These are phyloP conservation scores for Neonothopanus nambi DNA, from an alignment of 1,284 basidiomycete species.

Conservation along the genomic window DNA sequence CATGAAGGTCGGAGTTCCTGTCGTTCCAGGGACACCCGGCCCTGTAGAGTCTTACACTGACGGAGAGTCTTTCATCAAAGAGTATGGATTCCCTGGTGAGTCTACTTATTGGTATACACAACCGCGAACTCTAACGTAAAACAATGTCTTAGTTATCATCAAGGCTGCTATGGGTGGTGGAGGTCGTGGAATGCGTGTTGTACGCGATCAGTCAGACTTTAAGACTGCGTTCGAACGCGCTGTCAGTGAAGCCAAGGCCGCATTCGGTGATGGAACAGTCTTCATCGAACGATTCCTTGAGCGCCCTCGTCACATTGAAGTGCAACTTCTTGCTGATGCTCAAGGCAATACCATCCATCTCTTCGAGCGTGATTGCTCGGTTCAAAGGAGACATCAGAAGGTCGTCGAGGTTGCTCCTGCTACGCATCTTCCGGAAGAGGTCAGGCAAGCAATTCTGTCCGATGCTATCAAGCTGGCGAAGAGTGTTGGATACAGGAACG, in stretches of 20 bases:
- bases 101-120: slow-evolving; percentile 9
- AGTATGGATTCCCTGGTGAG: slow-evolving; percentile 92
- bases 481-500: slow-evolving; percentile 93
- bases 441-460: slow-evolving; percentile 83
- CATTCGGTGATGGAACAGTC: slow-evolving; percentile 97
- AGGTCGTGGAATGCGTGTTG: slow-evolving; percentile 98
- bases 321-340: slow-evolving; percentile 91
- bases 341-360: slow-evolving; percentile 94
- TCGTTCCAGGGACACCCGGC: slow-evolving; percentile 97
- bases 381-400: slow-evolving; percentile 97
- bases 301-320: slow-evolving; percentile 95
- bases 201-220: slow-evolving; percentile 91
- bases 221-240: slow-evolving; percentile 91
- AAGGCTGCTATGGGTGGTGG: slow-evolving; percentile 99
- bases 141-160: slow-evolving; percentile 72
- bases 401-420: slow-evolving; percentile 99
- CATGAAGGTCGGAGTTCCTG: slow-evolving; percentile 88
- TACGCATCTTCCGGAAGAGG: slow-evolving; percentile 88
- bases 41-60: slow-evolving; percentile 85
- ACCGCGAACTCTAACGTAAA: neutral
- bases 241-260: slow-evolving; percentile 91
- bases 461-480: slow-evolving; percentile 96
- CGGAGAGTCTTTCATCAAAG: slow-evolving; percentile 87
- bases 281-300: slow-evolving; percentile 99
- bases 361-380: slow-evolving; percentile 98